Conservation (phyloP, 192 early-diverging fungal species). For the Funneliformis geosporum region DNA sequence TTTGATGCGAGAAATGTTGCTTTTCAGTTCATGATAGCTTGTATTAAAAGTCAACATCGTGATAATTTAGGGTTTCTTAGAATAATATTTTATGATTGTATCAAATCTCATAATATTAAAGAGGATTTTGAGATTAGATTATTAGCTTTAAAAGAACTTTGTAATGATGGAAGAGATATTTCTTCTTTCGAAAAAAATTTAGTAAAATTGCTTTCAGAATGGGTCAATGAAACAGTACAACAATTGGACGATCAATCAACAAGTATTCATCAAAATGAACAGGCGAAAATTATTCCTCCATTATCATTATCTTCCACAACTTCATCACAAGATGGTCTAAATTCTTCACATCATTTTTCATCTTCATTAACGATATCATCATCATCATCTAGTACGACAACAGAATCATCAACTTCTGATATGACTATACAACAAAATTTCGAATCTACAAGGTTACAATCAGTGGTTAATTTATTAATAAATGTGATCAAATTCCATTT, state of each 20-base stretch:
- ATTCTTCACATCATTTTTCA: not conserved
- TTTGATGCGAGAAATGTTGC: constrained; percentile 52
- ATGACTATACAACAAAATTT: not conserved
- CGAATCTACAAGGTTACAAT: constrained; percentile 47
- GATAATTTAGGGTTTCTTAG: constrained; percentile 56
- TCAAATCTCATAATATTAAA: constrained; percentile 49
- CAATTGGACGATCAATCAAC: constrained; percentile 35
- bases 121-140: constrained; percentile 58
- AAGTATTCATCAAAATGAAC: not conserved
- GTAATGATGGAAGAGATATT: constrained; percentile 58
- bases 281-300: not conserved
- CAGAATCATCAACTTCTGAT: not conserved
- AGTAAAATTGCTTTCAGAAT: constrained; percentile 47
- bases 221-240: constrained; percentile 49
- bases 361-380: not conserved
- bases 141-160: constrained; percentile 49
- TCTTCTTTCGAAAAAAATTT: constrained; percentile 63
- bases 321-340: not conserved
- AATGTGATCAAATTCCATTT: constrained; percentile 58
- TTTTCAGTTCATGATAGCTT: constrained; percentile 62
- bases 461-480: constrained; percentile 51
- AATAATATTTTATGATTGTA: constrained; percentile 54
- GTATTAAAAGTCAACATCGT: constrained; percentile 56
- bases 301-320: constrained; percentile 7
- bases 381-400: not conserved